A percentile compares a stretch with the other conserved stretches of the same genome.
phyloP scores from a whole-genome alignment of 306 rosid species.

The Casuarina glauca region DNA sequence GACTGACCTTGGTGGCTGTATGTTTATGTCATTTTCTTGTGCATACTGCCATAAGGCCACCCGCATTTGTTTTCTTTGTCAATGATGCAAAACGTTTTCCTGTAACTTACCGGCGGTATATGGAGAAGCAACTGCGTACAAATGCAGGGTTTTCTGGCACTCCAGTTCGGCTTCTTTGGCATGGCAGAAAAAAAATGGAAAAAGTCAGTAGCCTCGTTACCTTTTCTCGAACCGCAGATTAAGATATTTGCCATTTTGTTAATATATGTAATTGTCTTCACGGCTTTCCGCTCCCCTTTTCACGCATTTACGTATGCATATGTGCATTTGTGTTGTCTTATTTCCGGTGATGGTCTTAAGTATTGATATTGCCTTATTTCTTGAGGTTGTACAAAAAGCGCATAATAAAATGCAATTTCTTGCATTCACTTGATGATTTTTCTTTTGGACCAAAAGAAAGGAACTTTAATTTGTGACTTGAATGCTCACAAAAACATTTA shows the following conservation, averaged over 20 bases:
- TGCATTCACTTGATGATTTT: neutral
- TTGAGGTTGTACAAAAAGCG: neutral
- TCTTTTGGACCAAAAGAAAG: neutral
- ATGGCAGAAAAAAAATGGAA: conserved; percentile 73
- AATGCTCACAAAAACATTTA: conserved; percentile 10
- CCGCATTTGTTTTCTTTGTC: conserved; percentile 91
- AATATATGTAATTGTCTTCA: neutral
- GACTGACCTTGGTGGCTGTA: neutral
- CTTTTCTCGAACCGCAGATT: neutral
- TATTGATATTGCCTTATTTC: neutral
- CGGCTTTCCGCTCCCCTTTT: neutral
- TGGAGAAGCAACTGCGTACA: conserved; percentile 83
- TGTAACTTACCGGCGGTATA: conserved; percentile 77
- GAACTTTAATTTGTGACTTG: neutral
- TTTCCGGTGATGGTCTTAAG: neutral
- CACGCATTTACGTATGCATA: neutral
- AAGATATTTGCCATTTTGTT: neutral
- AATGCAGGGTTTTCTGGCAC: conserved; percentile 94
- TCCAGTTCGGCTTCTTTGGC: conserved; percentile 87
- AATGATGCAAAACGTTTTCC: conserved; percentile 92
- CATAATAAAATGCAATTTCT: neutral
- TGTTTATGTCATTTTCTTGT: conserved; percentile 22
- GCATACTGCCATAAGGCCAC: conserved; percentile 98
- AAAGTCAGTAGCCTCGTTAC: conserved; percentile 43
- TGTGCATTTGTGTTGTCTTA: too few relatives aligned